Evolutionary conservation across 2,329 filamentous ascomycete genomes (phyloP).

Genomic region (Colletotrichum scovillei): DNA sequence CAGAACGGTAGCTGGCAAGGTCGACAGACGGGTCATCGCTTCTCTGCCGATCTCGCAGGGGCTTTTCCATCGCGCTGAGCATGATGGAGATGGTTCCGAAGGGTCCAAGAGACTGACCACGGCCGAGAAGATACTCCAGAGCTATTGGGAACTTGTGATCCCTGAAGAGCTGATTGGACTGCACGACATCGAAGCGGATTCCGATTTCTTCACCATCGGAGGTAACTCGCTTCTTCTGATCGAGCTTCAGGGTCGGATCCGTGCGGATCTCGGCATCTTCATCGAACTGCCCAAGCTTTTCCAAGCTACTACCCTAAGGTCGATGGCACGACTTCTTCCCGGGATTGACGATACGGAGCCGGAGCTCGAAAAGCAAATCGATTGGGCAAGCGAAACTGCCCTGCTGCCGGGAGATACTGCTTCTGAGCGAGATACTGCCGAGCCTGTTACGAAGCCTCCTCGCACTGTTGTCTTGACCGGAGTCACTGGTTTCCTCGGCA

Average conservation of each 20-base stretch:
- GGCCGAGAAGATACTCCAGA: background rate
- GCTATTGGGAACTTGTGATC: background rate
- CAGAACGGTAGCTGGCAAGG: background rate
- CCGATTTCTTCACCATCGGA: slow-evolving; percentile 51
- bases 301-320: slow-evolving; percentile 46
- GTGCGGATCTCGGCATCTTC: slow-evolving; percentile 40
- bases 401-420: background rate
- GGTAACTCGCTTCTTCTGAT: slow-evolving; percentile 50
- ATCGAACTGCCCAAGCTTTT: slow-evolving; percentile 48
- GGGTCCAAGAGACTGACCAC: background rate
- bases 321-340: slow-evolving; percentile 44
- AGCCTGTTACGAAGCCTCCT: background rate
- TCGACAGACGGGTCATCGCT: slow-evolving; percentile 36
- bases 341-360: slow-evolving; percentile 35
- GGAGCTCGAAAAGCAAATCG: background rate
- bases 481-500: slow-evolving; percentile 36
- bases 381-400: slow-evolving; percentile 49
- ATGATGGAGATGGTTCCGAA: background rate
- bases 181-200: slow-evolving; percentile 10
- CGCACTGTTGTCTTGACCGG: slow-evolving; percentile 35
- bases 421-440: background rate
- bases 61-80: background rate
- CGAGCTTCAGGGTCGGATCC: slow-evolving; percentile 46
- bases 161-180: background rate
- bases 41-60: slow-evolving; percentile 39